A percentile compares a stretch with the other conserved stretches of the same genome.
Conservation (phyloP, 2,329 filamentous ascomycete genomes). For the Ascocoryne sarcoides region DNA sequence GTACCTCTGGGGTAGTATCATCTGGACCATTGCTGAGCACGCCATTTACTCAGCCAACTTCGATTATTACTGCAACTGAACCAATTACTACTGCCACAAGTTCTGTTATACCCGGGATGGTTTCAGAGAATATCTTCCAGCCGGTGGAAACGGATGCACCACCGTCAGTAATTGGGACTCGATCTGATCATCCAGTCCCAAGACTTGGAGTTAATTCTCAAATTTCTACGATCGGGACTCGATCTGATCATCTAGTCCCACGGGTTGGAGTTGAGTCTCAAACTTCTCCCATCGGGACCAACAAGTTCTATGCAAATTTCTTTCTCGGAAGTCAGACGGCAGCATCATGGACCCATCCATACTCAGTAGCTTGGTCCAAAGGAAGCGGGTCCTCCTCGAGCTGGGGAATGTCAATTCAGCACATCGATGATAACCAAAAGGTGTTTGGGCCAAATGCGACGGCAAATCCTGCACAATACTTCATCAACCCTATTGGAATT, state of each 20-base stretch:
- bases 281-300: conserved; percentile 52
- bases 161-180: conserved; percentile 37
- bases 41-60: conserved; percentile 13
- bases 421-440: conserved; percentile 59
- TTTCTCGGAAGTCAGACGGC: conserved; percentile 65
- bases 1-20: conserved; percentile 20
- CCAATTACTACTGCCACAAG: conserved; percentile 2
- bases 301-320: conserved; percentile 77
- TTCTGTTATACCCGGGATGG: conserved; percentile 3
- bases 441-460: conserved; percentile 53
- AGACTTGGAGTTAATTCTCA: conserved; percentile 38
- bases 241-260: conserved; percentile 49
- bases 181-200: conserved; percentile 49
- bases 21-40: conserved; percentile 18
- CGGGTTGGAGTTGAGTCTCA: conserved; percentile 38
- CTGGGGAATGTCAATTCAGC: conserved; percentile 71
- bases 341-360: conserved; percentile 68
- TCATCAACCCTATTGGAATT: conserved; percentile 72
- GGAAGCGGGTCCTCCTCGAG: conserved; percentile 54
- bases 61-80: conserved; percentile 6
- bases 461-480: conserved; percentile 58
- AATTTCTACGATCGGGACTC: conserved; percentile 29
- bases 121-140: conserved; percentile 39
- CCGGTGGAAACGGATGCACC: conserved; percentile 47
- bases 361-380: conserved; percentile 59